phyloP scores from a whole-genome alignment of 306 rosid genomes.

The Mucuna pruriens region DNA sequence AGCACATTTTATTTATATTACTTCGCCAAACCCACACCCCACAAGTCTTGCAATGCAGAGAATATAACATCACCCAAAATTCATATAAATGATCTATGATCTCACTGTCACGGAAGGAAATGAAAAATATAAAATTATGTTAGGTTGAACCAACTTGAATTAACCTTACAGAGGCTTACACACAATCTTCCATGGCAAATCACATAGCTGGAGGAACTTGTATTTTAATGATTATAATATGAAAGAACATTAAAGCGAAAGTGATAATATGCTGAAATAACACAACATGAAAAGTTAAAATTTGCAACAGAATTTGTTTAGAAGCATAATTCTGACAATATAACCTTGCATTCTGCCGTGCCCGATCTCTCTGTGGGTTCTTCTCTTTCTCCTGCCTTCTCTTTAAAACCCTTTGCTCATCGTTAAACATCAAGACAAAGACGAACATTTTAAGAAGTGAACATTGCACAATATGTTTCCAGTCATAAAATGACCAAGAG shows the following conservation, averaged over 20 bases:
- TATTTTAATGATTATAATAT: constrained; percentile 1
- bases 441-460: constrained; percentile 36
- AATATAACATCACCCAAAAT: constrained; percentile 29
- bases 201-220: constrained; percentile 10
- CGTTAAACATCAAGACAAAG: constrained; percentile 29
- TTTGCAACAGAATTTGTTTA: constrained; percentile 29
- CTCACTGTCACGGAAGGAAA: neutral
- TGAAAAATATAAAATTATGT: constrained; percentile 17
- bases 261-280: neutral
- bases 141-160: constrained; percentile 16
- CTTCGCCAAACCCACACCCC: constrained; percentile 14
- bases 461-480: neutral
- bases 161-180: constrained; percentile 5
- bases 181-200: constrained; percentile 18
- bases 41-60: constrained; percentile 10
- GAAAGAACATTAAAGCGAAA: constrained; percentile 22
- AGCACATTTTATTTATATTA: neutral
- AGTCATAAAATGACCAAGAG: constrained; percentile 8
- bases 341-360: constrained; percentile 92
- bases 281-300: neutral
- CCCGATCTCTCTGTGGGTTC: constrained; percentile 62
- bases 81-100: constrained; percentile 19
- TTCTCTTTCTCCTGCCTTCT: constrained; percentile 59
- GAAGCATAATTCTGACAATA: constrained; percentile 37
- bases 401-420: constrained; percentile 58